Conservation (phyloP, 148 eudicot species). For the Persicaria tinctoria region DNA sequence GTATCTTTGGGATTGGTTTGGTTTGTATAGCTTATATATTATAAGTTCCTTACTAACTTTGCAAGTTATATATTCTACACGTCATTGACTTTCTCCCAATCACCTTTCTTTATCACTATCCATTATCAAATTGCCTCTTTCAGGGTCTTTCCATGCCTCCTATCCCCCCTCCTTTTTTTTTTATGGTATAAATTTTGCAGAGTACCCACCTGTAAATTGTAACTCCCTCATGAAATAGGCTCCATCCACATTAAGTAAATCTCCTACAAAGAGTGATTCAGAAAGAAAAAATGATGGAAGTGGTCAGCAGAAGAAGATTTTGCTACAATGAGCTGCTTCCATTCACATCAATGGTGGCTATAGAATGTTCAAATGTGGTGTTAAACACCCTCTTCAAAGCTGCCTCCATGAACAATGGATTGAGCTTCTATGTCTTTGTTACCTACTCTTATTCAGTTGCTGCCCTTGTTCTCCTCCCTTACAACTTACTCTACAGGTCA, state of each 20-base stretch:
- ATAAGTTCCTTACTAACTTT: too few species aligned
- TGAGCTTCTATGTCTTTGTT: conserved; percentile 35
- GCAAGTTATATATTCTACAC: neutral
- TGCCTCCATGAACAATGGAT: conserved; percentile 30
- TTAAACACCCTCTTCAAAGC: conserved; percentile 36
- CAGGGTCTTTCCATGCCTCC: neutral
- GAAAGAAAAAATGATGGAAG: conserved; percentile 9
- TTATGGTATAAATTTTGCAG: neutral
- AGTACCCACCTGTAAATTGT: neutral
- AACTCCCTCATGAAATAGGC: neutral
- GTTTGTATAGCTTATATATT: too few species aligned
- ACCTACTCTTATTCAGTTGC: conserved; percentile 34
- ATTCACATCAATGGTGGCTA: conserved; percentile 27
- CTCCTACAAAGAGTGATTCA: neutral
- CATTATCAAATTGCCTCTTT: neutral
- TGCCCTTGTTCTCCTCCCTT: conserved; percentile 33
- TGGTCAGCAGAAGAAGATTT: neutral
- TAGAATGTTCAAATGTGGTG: conserved; percentile 32
- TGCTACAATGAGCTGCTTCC: conserved; percentile 29
- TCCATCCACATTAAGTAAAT: neutral
- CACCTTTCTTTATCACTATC: neutral
- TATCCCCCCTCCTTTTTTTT: neutral
- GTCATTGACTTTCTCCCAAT: neutral
- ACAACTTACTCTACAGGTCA: conserved; percentile 25
- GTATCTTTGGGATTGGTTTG: too few species aligned